Evolutionary conservation across 2,329 filamentous ascomycete genomes (phyloP).

Genomic region (Trichoderma semiorbis): DNA sequence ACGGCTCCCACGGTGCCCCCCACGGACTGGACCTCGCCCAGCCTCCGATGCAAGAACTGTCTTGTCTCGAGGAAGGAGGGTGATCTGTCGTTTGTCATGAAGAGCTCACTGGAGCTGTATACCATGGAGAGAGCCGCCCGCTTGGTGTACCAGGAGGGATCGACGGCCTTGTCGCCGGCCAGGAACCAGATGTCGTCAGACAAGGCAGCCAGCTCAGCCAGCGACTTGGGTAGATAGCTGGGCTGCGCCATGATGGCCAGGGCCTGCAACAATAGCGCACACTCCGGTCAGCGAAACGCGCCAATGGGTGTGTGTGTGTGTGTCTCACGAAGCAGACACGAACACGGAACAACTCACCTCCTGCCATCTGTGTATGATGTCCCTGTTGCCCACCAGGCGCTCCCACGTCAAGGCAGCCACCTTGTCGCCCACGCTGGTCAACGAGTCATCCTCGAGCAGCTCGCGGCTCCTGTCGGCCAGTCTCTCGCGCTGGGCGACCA

Average conservation of each 20-base stretch:
- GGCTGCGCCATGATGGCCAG: conserved; percentile 88
- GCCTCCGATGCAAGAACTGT: conserved; percentile 71
- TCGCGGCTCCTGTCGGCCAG: conserved; percentile 44
- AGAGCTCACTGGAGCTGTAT: conserved; percentile 75
- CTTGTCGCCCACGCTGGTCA: conserved; percentile 55
- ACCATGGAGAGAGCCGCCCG: conserved; percentile 54
- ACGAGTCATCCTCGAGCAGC: conserved; percentile 38
- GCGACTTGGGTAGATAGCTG: conserved; percentile 67
- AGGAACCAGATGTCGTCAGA: conserved; percentile 93
- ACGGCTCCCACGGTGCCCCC: conserved; percentile 61
- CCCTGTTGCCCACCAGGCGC: conserved; percentile 69
- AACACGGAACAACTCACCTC: conserved; percentile 54
- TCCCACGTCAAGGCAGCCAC: conserved; percentile 72
- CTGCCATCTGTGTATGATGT: conserved; percentile 76
- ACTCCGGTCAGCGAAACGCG: neutral
- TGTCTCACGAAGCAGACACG: neutral
- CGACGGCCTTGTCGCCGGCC: conserved; percentile 75
- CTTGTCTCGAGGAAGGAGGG: conserved; percentile 72
- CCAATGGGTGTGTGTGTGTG: neutral
- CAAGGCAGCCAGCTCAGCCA: conserved; percentile 75
- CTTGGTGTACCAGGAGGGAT: conserved; percentile 80
- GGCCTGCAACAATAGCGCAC: conserved; percentile 52
- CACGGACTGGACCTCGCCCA: conserved; percentile 64
- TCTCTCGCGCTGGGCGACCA: conserved; percentile 62
- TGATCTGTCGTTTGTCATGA: conserved; percentile 87